Percentiles rank a stretch among this genome's conserved stretches.
phyloP scores from a whole-genome alignment of 805 yeast species.

The Kodamaea laetipori region DNA sequence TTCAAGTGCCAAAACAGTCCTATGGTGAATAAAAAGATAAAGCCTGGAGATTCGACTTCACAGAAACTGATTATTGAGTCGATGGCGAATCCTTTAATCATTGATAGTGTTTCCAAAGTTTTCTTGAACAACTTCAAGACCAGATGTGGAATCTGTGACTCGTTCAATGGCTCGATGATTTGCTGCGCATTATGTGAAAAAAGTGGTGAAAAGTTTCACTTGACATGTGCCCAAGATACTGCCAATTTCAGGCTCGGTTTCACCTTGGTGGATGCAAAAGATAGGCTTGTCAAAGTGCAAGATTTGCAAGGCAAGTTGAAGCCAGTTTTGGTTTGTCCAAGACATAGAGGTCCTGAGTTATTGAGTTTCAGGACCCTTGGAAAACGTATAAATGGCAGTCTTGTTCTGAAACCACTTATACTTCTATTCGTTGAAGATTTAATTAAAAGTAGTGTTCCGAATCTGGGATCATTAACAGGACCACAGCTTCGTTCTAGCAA shows the following conservation, averaged over 20 bases:
- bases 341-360: constrained; percentile 35
- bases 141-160: constrained; percentile 49
- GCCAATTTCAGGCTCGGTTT: constrained; percentile 57
- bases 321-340: constrained; percentile 48
- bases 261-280: constrained; percentile 32
- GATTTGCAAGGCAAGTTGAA: constrained; percentile 39
- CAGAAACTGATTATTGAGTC: constrained; percentile 18
- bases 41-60: constrained; percentile 32
- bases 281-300: constrained; percentile 26
- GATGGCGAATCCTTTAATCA: constrained; percentile 21
- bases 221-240: constrained; percentile 60
- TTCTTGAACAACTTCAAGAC: constrained; percentile 29
- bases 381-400: constrained; percentile 25
- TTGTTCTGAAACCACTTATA: constrained; percentile 41
- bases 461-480: constrained; percentile 25
- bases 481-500: constrained; percentile 35
- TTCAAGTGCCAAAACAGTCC: constrained; percentile 16
- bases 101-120: constrained; percentile 32
- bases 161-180: constrained; percentile 51
- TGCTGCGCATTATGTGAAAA: constrained; percentile 48
- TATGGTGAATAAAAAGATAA: background rate
- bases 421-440: constrained; percentile 43
- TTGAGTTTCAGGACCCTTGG: constrained; percentile 32
- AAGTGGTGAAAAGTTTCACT: constrained; percentile 35
- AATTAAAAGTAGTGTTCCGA: constrained; percentile 15